Base-by-base conservation (phyloP, 2,329 filamentous ascomycete genomes). In the Colletotrichum falcatum region DNA sequence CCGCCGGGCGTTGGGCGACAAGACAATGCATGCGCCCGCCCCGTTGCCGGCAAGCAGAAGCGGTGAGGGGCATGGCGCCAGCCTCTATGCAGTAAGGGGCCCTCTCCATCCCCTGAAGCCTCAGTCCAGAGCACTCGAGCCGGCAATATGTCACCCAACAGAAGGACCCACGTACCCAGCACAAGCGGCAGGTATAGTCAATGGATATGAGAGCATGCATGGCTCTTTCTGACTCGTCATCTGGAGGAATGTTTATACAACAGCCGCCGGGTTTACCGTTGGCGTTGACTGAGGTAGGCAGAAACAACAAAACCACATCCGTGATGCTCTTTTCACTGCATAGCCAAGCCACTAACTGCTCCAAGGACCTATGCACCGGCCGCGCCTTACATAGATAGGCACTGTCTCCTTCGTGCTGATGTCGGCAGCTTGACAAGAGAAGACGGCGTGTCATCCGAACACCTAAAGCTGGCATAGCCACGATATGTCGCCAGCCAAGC, bases 1-100 rank as follows among this genome's bases (percentile, higher is more conserved):
- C 56, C 56, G 66, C 54, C n/a, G 56, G 58, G 56, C 64, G 39
- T 44, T 49, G 64, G 67, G 53, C 55, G 28, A 62, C n/a, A 12
- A 46, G 53, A 12, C 20, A 28, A n/a, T n/a, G n/a, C n/a, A n/a
- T n/a, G n/a, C n/a, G n/a, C n/a, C n/a, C 14, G 46, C 33, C 54
- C 44, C 12, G 14, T 44, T 35, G 58, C 51, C 33, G 42, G 26
- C 49, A 30, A 53, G 51, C 42, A 30, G 42, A 53, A 56, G 37
- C 58, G 37, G 51, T 62, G 60, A 62, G 60, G 64, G 44, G 35
- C 48, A 44, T 55, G 49, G 37, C 44, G 42, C 56, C 56, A 61
- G 64, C 64, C 56, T 54, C 28, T 30, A 28, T 7, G 18, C 20
- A 16, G 42, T 18, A 6, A 42, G 16, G 16, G 14, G 4, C 44